Evolutionary conservation across 805 yeast species (phyloP).

Genomic region (Suhomyces sp.): DNA sequence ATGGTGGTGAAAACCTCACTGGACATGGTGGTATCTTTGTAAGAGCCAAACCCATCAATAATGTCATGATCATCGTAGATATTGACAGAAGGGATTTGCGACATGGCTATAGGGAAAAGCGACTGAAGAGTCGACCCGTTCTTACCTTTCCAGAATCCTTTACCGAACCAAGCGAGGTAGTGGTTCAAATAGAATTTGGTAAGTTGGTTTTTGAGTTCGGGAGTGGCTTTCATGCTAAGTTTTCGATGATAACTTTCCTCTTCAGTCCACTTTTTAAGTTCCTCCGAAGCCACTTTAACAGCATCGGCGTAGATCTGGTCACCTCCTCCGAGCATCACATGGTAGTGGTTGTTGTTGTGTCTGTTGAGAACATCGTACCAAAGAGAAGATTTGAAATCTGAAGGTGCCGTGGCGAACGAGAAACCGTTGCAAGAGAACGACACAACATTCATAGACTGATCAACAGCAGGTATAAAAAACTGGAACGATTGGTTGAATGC

Average conservation of each 20-base stretch:
- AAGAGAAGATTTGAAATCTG: slow-evolving; percentile 64
- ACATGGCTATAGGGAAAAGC: slow-evolving; percentile 69
- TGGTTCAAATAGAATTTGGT: slow-evolving; percentile 66
- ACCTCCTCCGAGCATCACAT: slow-evolving; percentile 97
- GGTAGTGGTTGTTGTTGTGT: slow-evolving; percentile 62
- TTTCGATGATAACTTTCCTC: slow-evolving; percentile 51
- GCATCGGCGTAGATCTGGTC: slow-evolving; percentile 92
- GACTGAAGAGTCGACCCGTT: slow-evolving; percentile 64
- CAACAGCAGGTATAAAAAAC: slow-evolving; percentile 64
- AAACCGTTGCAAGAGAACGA: slow-evolving; percentile 92
- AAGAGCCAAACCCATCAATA: slow-evolving; percentile 94
- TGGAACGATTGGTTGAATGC: slow-evolving; percentile 38
- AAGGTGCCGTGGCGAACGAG: slow-evolving; percentile 67
- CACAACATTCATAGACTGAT: slow-evolving; percentile 74
- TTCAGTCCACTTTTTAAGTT: slow-evolving; percentile 60
- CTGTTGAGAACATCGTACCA: slow-evolving; percentile 82
- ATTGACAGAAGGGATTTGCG: slow-evolving; percentile 82
- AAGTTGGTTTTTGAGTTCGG: slow-evolving; percentile 52
- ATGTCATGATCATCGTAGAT: slow-evolving; percentile 95
- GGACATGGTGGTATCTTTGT: slow-evolving; percentile 69
- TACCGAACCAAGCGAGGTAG: slow-evolving; percentile 86
- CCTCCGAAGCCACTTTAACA: slow-evolving; percentile 55
- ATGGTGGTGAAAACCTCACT: slow-evolving; percentile 65
- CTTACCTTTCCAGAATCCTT: slow-evolving; percentile 77
- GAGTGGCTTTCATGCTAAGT: slow-evolving; percentile 35